Base-by-base conservation (phyloP, 2,329 filamentous ascomycete species). In the Colletotrichum melonis region DNA sequence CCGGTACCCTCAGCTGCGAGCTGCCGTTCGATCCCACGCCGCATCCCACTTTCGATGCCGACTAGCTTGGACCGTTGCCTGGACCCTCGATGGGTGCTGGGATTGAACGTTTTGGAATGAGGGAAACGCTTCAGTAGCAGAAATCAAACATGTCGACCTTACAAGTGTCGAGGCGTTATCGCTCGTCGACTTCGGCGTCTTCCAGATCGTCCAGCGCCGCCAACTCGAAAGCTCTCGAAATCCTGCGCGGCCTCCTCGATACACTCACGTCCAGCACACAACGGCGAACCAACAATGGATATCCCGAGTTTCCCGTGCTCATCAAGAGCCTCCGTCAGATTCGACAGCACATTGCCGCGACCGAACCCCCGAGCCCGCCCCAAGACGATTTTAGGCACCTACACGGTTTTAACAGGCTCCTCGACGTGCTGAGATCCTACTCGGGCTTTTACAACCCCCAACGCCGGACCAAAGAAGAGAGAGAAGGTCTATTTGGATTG, bases 381-480 rank as follows among this genome's bases (percentile, higher is more conserved):
- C 94, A 95, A 84, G 94, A 97, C 84, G 92, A 94, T 77, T 98
- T 98, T 80, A 91, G 95, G 76, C 91, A 94, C 79, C 88, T 95
- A 30, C 87, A 89, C 69, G 95, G 95, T 78, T 98, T 97, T 81
- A 90, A 94, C 77, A 88, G 88, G 56, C 84, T 97, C 26, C 86
- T 98, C 66, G 86, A 90, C 55, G 88, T 94, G 30, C 84, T 97
- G 26, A 89, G 92, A 71, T 88, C 90, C 67, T 91, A 95, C 75
- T 92, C 93, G 1, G 93, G 93, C 75, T 93, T 92, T 79, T 97
- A 96, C 83, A 90, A 94, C 78, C 91, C 89, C n/a, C 85, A 85
- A 69, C 91, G 88, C 79, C 88, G 89, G 79, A 89, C 84, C 63
- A 83, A 90, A 52, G 84, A 90, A 58, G 91, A 94, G 73, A 93